Evolutionary conservation across 1,139 yeast genomes (phyloP), one percentile per base, ranked within the genome.

Genomic region (Candida gigantensis): DNA sequence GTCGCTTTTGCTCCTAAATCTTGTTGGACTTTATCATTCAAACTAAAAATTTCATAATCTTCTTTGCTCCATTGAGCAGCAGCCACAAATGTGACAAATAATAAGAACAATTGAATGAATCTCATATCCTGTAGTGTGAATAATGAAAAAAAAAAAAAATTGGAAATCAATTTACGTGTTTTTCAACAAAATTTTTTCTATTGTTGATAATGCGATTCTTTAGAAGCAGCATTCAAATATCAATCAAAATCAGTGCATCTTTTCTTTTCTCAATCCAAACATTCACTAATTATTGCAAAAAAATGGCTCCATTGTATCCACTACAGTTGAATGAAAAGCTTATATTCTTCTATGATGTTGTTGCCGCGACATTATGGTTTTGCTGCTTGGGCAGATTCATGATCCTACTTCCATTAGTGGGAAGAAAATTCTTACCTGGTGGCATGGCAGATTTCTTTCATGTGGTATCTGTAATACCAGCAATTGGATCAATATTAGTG

Each of bases 1-100:
- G 84, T 74, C 28, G 74, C 65, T 13, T 74, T 77, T 11, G 52
- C 46, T 2, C 95, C 94, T 34, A 87, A 71, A 48, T 84, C 88
- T 40, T 67, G 59, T 31, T 69, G 70, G 28, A 90, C 63, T 36
- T 81, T 84, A 43, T 83, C 81, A 41, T 84, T 84, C 41, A 90
- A 67, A 36, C 75, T 72, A 62, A 90, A 89, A 41, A 92, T 82
- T 59, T 90, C 96, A 27, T 84, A 72, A 56, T 90, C 97, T 40
- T 79, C 79, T 0, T 80, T 61, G 6, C 62, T 41, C 76, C 76
- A 71, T 24, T 44, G 44, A 2, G 57, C 44, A 3, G 69, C 67
- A 8, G 47, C 39, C 14, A 50, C 56, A 14, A 49, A 16, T 2
- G 56, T 45, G 6, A 53, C 26, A 24, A 50, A 37, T 11, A 49